Evolutionary conservation across 345 rosid species (phyloP), one percentile per base, ranked within the genome.

Genomic region (Laguncularia racemosa): DNA sequence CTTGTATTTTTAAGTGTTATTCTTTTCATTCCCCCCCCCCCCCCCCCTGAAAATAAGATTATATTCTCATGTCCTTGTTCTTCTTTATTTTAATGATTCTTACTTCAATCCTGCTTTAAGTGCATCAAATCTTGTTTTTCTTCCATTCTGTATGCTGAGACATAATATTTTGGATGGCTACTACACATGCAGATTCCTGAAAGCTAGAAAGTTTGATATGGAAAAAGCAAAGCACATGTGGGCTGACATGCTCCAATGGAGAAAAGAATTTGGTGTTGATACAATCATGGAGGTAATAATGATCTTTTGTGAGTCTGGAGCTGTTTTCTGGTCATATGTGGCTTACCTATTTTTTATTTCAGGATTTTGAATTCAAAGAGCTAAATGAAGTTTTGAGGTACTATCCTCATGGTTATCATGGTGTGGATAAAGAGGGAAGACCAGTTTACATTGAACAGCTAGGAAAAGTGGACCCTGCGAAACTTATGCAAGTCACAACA

Each of bases 151-250:
- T 33, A 9, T 33, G 40, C 40, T 33, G 40, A 33, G 40, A 33
- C 40, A 23, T 6, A 33, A 33, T 33, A 33, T 33, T 6, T 33
- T 33, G 44, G 12, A 33, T 23, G 19, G 18, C 14, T 52, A 9
- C 40, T 33, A 6, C 40, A 16, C 56, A 52, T 45, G 6, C 61
- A 95, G 99, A 78, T 95, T 77, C 60, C 71, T 95, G 80, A 85
- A 84, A 76, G 99, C 97, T 21, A 84, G 99, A 73, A 95, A 90
- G 76, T 79, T 81, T 59, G 99, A 95, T 62, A 67, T 64, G 55
- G 99, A 95, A 45, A 95, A 83, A 73, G 93, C 97, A 6, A 95
- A 84, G 78, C 89, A 88, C 61, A 95, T 95, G 99, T 95, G 99
- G 99, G 78, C 80, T 48, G 99, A 90, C 50, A 90, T 85, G 97